Base-by-base conservation (phyloP, 495 filamentous ascomycete genomes). In the Opeltia flavorubescens region DNA sequence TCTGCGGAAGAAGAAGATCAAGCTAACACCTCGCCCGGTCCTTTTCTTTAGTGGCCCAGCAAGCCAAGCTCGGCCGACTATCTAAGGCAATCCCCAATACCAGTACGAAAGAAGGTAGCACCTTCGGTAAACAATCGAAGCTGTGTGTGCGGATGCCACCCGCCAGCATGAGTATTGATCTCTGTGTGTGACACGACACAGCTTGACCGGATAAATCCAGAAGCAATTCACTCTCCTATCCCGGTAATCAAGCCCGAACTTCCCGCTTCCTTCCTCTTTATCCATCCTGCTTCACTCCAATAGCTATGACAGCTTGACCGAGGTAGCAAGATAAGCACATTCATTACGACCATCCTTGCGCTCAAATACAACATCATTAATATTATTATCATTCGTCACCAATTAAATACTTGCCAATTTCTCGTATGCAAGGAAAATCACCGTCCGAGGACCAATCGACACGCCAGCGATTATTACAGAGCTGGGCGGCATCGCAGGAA, bases 21-120 rank as follows among this genome's bases (percentile, higher is more conserved):
- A n/a, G 34, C 34, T 36, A 5, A 7, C 13, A 17, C 34, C 20
- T 18, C n/a, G 34, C 12, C 34, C 5, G n/a, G n/a, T n/a, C n/a
- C n/a, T n/a, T n/a, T 41, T 41, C 18, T 21, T 21, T 21, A 41
- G 38, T 13, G 38, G 38, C 38, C 38, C 38, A 41, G 38, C 38
- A 41, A 41, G 38, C 38, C 38, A 41, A 23, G 38, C 38, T 41
- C 38, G 38, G 38, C 38, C 38, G 38, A 41, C 21, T 25, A 9
- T 9, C 20, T 21, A n/a, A n/a, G n/a, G n/a, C 18, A 4, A 40
- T 13, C 3, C 18, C 15, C 13, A 17, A 18, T 4, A 40, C 4
- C 17, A 7, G 15, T 21, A n/a, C 4, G 12, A 17, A n/a, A 35
- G 12, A n/a, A 21, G 36, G 17, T 21, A 40, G 36, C 17, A 40